Percentiles rank a stretch among this genome's conserved stretches.
Conservation (phyloP, 345 rosid species). For the Brassica carinata region DNA sequence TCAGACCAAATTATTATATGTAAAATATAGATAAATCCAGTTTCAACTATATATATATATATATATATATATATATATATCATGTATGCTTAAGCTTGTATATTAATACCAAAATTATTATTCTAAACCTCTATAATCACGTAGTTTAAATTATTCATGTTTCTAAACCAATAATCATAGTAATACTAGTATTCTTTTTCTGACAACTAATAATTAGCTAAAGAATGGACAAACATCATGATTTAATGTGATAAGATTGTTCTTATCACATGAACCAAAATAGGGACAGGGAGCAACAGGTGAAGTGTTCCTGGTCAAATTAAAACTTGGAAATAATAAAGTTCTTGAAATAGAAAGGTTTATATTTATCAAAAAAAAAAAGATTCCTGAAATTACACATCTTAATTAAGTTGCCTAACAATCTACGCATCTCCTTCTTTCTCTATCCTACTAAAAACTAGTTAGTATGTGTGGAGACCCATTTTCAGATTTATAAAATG, state of each 20-base stretch:
- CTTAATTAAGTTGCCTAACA: conserved; percentile 40
- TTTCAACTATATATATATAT: too few species aligned
- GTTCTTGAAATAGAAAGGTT: conserved; percentile 37
- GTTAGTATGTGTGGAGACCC: conserved; percentile 10
- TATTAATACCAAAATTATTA: not conserved
- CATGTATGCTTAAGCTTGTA: not conserved
- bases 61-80: not conserved
- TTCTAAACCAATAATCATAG: conserved; percentile 5
- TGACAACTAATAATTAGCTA: conserved; percentile 11
- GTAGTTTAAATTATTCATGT: not conserved
- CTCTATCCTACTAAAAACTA: conserved; percentile 26
- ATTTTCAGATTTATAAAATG: conserved; percentile 15
- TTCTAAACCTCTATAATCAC: not conserved
- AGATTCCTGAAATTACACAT: conserved; percentile 14
- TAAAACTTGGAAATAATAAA: conserved; percentile 38
- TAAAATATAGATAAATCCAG: not conserved
- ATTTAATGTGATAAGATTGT: conserved; percentile 29
- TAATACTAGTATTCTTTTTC: not conserved
- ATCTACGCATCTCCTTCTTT: conserved; percentile 39
- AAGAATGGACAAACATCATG: conserved; percentile 35
- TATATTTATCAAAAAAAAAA: conserved; percentile 13
- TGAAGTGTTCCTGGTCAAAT: conserved; percentile 45
- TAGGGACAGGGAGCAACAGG: conserved; percentile 30
- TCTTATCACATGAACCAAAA: conserved; percentile 35
- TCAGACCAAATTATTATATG: not conserved